phyloP scores from a whole-genome alignment of 768 basidiomycete species.

The Suillus subluteus region DNA sequence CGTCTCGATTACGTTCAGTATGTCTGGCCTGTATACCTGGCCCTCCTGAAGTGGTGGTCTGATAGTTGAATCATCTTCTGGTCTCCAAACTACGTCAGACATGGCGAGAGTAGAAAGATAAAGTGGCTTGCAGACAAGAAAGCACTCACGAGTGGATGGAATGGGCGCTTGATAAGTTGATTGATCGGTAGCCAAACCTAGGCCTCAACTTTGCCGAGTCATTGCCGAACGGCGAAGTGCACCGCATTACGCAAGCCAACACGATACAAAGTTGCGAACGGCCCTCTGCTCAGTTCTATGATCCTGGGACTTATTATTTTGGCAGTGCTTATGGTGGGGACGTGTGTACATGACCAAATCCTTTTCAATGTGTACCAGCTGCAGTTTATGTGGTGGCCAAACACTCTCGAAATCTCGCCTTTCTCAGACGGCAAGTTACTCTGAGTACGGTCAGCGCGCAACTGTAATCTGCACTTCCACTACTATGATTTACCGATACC shows the following conservation, averaged over 20 bases:
- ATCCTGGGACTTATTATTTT: not conserved
- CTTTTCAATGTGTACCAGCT: too few species aligned
- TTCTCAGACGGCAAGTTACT: not conserved
- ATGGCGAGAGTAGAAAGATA: conserved; percentile 1
- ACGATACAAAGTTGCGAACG: not conserved
- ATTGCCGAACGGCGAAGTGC: not conserved
- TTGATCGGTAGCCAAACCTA: not conserved
- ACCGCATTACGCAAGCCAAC: not conserved
- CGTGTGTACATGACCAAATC: too few species aligned
- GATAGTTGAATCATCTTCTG: conserved; percentile 28
- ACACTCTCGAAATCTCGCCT: not conserved
- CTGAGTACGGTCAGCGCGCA: not conserved
- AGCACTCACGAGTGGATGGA: not conserved
- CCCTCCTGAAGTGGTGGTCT: conserved; percentile 31
- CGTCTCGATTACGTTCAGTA: conserved; percentile 60
- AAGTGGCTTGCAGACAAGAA: not conserved
- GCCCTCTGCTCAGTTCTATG: not conserved
- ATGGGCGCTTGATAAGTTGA: not conserved
- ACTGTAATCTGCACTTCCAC: not conserved
- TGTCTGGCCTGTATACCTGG: conserved; percentile 56
- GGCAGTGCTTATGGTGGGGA: not conserved
- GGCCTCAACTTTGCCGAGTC: not conserved
- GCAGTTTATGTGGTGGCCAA: not conserved
- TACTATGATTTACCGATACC: not conserved
- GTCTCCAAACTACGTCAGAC: conserved; percentile 45